Percentiles rank a stretch among this genome's conserved stretches.
phyloP scores from a whole-genome alignment of 371 early-diverging fungal species.

The Circinella umbellata region DNA sequence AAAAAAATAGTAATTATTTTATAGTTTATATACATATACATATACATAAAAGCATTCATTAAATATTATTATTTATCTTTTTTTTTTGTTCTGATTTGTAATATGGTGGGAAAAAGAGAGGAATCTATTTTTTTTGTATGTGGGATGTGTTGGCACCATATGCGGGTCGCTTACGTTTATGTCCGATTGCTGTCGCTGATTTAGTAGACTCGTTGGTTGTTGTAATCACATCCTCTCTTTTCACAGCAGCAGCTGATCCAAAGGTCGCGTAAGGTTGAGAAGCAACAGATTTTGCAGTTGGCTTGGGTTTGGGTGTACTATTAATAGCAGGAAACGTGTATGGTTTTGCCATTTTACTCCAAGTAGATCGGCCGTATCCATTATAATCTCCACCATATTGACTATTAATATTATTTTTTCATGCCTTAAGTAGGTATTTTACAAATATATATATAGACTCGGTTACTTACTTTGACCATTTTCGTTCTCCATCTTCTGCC shows the following conservation, averaged over 20 bases:
- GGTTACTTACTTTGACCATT: not conserved
- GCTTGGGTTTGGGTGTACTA: not conserved
- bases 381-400: not conserved
- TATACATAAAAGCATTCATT: too few relatives aligned
- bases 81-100: too few relatives aligned
- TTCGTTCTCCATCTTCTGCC: conserved; percentile 10
- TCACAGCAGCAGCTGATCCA: not conserved
- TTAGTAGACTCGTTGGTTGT: not conserved
- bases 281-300: not conserved
- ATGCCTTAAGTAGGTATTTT: not conserved
- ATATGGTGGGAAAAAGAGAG: not conserved
- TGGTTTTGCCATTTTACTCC: not conserved
- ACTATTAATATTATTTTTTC: not conserved
- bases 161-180: not conserved
- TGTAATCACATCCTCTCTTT: too few relatives aligned
- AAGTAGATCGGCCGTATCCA: not conserved
- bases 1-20: too few relatives aligned
- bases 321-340: not conserved
- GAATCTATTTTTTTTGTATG: not conserved
- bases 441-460: not conserved
- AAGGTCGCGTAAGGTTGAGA: conserved; percentile 10
- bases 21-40: too few relatives aligned
- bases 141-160: not conserved
- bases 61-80: too few relatives aligned
- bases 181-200: too few relatives aligned